Evolutionary conservation across 1,284 basidiomycete genomes (phyloP), one percentile per base, ranked within the genome.

Genomic region (Testicularia cyperi): DNA sequence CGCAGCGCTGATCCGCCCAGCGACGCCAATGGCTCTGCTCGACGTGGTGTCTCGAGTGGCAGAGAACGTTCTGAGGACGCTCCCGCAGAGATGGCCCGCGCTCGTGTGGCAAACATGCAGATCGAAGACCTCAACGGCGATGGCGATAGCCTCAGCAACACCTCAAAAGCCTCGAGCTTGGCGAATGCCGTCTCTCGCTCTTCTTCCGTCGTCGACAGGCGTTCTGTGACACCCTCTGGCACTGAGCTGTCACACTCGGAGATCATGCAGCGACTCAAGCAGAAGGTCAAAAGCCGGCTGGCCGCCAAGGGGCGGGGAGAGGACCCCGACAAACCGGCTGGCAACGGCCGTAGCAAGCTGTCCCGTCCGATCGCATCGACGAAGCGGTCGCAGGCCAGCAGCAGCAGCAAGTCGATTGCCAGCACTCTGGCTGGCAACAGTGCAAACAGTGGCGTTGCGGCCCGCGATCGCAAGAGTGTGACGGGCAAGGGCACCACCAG

Each of bases 211-310:
- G 26, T 35, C 12, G 54, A 57, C 26, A 42, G 54, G 30, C 35
- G 40, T 30, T 44, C 43, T 18, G 28, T 13, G 2, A 33, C 42
- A 2, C 33, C 52, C 16, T 22, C 36, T 4, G 44, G 38, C 20
- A 53, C 56, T 6, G 49, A 54, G 14, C 41, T 60, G 15, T 51
- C 57, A 5, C 57, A 51, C 23, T 51, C 46, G 6, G 44, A 55
- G 38, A 62, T 62, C 44, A 62, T 62, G 58, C 47, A 55, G 25
- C 42, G 38, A 39, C 41, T 62, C 6, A 52, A 62, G 28, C 25
- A 55, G 24, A 55, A 55, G 32, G 58, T 55, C 29, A 55, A 55
- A 36, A 43, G 52, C 29, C 31, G 58, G 18, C 47, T 62, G 5
- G 58, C 37, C 15, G 58, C 58, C 26, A 62, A 55, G 32, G 46